Base-by-base conservation (phyloP, 805 yeast species). In the Cyberlindnera maritima region DNA sequence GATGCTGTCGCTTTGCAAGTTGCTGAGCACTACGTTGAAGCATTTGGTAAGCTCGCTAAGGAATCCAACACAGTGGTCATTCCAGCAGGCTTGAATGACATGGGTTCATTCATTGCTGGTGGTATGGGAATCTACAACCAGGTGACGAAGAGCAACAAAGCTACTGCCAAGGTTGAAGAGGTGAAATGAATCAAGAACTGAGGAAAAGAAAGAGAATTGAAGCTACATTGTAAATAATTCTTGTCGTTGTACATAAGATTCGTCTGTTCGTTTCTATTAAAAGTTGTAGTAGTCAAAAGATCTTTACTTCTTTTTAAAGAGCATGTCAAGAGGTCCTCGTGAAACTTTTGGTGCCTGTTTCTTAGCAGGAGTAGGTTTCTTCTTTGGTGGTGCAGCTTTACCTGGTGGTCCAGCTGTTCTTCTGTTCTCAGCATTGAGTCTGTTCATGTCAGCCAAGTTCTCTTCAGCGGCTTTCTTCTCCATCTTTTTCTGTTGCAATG, bases 11-110 rank as follows among this genome's bases (percentile, higher is more conserved):
- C 84, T 18, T 74, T 88, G 53, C 89, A 83, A 64, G 81, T 88
- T 36, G 96, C 96, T 14, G 91, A 85, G 61, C 85, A 83, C 61
- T 88, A 88, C 63, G 86, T 88, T 50, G 85, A 81, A 44, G 88
- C 92, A 28, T 88, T 88, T 62, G 84, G 85, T 41, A 82, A 87
- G 57, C 72, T 88, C 58, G 96, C 96, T 21, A 87, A 88, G 70
- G 92, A 86, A 64, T 69, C 84, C 28, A 88, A 85, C 60, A 85
- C 94, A 1, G 75, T 88, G 15, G 83, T 88, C 32, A 74, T 88
- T 21, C 96, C 96, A 14, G 76, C 89, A 11, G 83, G 83, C 46
- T 66, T 88, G 62, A 83, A 86, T 53, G 90, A 88, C 58, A 69
- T 88, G 63, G 82, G 91, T 41, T 72, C 80, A 23, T 75, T 84